Evolutionary conservation across 192 early-diverging fungal species (phyloP).

Genomic region (Umbelopsis ramanniana): DNA sequence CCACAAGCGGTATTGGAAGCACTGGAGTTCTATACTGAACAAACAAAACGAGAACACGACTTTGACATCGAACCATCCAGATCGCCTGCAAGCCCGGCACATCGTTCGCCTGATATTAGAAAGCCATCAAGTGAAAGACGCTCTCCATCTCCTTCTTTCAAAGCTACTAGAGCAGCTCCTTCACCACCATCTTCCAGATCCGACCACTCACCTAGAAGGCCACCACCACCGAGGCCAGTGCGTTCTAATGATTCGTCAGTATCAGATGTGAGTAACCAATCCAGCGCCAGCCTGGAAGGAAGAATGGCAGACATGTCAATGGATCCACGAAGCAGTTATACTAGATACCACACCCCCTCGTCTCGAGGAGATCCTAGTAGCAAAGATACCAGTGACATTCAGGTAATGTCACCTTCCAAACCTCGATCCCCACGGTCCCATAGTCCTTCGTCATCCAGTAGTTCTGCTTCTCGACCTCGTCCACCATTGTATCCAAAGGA

Average conservation of each 20-base stretch:
- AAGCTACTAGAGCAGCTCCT: slow-evolving; percentile 28
- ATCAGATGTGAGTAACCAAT: background rate
- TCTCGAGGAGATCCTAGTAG: background rate
- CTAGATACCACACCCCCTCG: background rate
- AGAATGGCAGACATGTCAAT: slow-evolving; percentile 18
- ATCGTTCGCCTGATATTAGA: slow-evolving; percentile 1
- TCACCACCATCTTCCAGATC: slow-evolving; percentile 12
- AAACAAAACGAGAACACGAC: slow-evolving; percentile 56
- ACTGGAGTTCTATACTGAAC: slow-evolving; percentile 97
- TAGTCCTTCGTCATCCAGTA: slow-evolving; percentile 2
- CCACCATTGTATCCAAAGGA: slow-evolving; percentile 19
- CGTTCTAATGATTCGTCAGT: slow-evolving; percentile 25
- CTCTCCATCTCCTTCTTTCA: slow-evolving; percentile 34
- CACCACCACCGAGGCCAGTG: slow-evolving; percentile 20
- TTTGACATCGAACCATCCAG: slow-evolving; percentile 5
- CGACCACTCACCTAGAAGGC: background rate
- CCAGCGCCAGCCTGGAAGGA: background rate
- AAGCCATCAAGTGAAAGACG: slow-evolving; percentile 21
- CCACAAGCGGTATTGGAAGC: slow-evolving; percentile 98
- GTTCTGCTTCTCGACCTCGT: slow-evolving; percentile 1
- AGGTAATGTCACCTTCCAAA: slow-evolving; percentile 7
- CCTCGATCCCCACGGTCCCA: background rate
- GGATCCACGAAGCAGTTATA: background rate
- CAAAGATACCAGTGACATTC: slow-evolving; percentile 1
- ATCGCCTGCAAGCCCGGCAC: background rate